Percentiles rank a stretch among this genome's conserved stretches.
Evolutionary conservation across 2,329 filamentous ascomycete genomes (phyloP).

Genomic region (Sporothrix pallida): DNA sequence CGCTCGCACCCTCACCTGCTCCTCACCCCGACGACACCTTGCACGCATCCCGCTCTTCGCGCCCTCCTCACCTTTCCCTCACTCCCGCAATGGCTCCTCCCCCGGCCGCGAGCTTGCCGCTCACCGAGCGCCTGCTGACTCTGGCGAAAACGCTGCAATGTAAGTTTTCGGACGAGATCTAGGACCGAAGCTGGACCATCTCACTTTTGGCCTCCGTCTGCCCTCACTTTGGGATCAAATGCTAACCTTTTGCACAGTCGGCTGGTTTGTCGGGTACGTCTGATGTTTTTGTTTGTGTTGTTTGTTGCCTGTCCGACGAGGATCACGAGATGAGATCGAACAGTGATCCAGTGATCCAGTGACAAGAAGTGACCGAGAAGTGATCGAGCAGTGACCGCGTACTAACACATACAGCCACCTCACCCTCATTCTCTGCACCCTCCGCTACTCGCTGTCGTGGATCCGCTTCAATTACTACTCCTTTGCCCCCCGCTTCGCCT

Average conservation of each 20-base stretch:
- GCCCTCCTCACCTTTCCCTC: neutral
- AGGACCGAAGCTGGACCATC: neutral
- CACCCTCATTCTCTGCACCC: conserved; percentile 79
- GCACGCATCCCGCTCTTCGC: too few species aligned
- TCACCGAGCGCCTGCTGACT: conserved; percentile 74
- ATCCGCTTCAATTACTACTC: conserved; percentile 86
- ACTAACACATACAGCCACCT: conserved; percentile 69
- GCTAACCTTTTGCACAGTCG: conserved; percentile 57
- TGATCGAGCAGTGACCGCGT: neutral
- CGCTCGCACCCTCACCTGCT: too few species aligned
- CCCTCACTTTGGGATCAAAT: conserved; percentile 32
- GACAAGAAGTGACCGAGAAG: too few species aligned
- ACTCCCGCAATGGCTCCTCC: conserved; percentile 69
- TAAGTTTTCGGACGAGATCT: conserved; percentile 52
- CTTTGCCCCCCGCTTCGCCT: conserved; percentile 77
- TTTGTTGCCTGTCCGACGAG: neutral
- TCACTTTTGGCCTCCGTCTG: conserved; percentile 40
- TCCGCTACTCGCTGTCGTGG: conserved; percentile 85
- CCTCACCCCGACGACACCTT: too few species aligned
- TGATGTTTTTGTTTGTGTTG: conserved; percentile 23
- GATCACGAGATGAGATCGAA: neutral
- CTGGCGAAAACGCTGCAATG: conserved; percentile 93
- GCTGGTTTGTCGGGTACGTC: conserved; percentile 80
- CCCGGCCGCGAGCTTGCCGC: conserved; percentile 70
- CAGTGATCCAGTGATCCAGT: neutral